Evolutionary conservation across 805 yeast genomes (phyloP), one percentile per base, ranked within the genome.

Genomic region (Metschnikowia santaceciliae): DNA sequence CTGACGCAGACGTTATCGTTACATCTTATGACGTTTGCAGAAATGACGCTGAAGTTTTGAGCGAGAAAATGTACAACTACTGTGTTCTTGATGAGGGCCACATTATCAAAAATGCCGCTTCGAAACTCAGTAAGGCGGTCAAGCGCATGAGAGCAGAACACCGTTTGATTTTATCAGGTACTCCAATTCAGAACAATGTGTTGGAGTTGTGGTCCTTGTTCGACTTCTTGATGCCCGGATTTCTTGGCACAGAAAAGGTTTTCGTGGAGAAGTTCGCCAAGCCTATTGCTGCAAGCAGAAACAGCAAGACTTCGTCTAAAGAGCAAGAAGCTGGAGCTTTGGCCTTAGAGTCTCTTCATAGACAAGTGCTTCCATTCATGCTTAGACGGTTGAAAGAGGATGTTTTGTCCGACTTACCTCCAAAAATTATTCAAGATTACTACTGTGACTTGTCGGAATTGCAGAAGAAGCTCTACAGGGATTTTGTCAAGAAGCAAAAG

Each of bases 141-240:
- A 94, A 94, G 65, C 74, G 77, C 54, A 72, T 92, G 34, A 75
- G 78, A 50, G 95, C 98, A 1, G 90, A 92, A 54, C 99, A 94
- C 68, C 73, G 99, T 47, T 77, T 94, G 56, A 85, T 94, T 38
- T 75, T 94, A 54, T 88, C 98, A 0, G 99, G 99, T 61, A 94
- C 99, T 0, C 99, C 99, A 13, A 94, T 94, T 60, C 99, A 94
- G 68, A 94, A 94, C 65, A 94, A 94, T 63, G 99, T 94, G 2
- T 76, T 94, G 40, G 99, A 94, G 68, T 74, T 94, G 55, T 94
- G 99, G 99, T 94, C 99, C 3, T 74, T 94, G 62, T 94, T 94
- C 74, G 99, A 94, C 68, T 94, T 90, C 67, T 76, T 94, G 67
- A 94, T 94, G 99, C 99, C 99, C 2, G 99, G 99, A 0, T 94